A percentile compares a stretch with the other conserved stretches of the same genome.
Evolutionary conservation across 139 green algal species (phyloP).

Genomic region (Coelastrella sp.): DNA sequence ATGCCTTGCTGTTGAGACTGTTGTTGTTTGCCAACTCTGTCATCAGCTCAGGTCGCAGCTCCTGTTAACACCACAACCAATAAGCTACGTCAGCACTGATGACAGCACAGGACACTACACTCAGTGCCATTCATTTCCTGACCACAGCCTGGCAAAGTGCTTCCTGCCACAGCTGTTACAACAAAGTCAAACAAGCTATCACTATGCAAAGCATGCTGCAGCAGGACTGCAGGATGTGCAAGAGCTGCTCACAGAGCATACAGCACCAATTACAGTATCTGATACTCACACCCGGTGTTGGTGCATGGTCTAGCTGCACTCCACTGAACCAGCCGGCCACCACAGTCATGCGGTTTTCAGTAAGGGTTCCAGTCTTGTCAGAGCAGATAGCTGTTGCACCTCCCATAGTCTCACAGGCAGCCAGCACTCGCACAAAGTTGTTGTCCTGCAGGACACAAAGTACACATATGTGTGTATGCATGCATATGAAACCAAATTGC

Average conservation of each 20-base stretch:
- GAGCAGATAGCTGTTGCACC: slow-evolving; percentile 97
- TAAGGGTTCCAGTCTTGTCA: slow-evolving; percentile 92
- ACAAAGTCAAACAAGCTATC: too few species aligned
- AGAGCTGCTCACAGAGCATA: neutral
- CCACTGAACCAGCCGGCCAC: slow-evolving; percentile 89
- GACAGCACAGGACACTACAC: too few species aligned
- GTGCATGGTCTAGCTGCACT: slow-evolving; percentile 59
- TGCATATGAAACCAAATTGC: too few species aligned
- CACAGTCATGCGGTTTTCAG: slow-evolving; percentile 99
- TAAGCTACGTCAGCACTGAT: too few species aligned
- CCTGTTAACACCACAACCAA: slow-evolving; percentile 7
- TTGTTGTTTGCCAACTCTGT: slow-evolving; percentile 76
- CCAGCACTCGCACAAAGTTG: slow-evolving; percentile 77
- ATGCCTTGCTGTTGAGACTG: slow-evolving; percentile 89
- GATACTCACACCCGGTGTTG: slow-evolving; percentile 25
- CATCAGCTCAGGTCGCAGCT: slow-evolving; percentile 47
- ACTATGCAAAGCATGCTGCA: too few species aligned
- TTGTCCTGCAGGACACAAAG: slow-evolving; percentile 77
- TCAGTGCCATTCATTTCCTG: neutral
- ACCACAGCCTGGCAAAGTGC: neutral
- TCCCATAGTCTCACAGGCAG: slow-evolving; percentile 97
- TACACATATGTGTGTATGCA: too few species aligned
- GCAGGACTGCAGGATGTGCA: too few species aligned
- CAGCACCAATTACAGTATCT: neutral
- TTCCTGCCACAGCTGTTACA: too few species aligned